Evolutionary conservation across 306 rosid genomes (phyloP).

Genomic region (Rosa multiflora): DNA sequence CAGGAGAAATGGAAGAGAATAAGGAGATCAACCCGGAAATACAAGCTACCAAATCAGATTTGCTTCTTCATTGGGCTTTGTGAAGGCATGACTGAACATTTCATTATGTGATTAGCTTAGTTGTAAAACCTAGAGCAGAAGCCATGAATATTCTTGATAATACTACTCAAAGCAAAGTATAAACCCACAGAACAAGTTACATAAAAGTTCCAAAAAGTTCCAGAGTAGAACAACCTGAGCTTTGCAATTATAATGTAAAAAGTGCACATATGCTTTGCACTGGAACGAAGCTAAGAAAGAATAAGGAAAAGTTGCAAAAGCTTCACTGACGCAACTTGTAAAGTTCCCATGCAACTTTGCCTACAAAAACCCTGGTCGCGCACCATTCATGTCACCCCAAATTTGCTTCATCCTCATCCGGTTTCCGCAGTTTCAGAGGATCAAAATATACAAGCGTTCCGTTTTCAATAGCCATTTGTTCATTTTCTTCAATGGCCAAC

Average conservation of each 20-base stretch:
- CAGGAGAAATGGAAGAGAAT: too few species aligned
- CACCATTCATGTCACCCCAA: constrained; percentile 36
- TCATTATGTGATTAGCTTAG: not conserved
- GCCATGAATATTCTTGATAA: constrained; percentile 63
- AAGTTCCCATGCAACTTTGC: constrained; percentile 44
- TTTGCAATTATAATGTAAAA: constrained; percentile 5
- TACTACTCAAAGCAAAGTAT: constrained; percentile 67
- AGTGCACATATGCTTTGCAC: constrained; percentile 74
- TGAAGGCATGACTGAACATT: not conserved
- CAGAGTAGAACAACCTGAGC: not conserved
- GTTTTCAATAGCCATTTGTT: not conserved
- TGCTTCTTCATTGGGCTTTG: not conserved
- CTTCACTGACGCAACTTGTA: constrained; percentile 57
- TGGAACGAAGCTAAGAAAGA: constrained; percentile 55
- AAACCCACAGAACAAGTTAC: constrained; percentile 42
- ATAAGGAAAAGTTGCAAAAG: constrained; percentile 57
- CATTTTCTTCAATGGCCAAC: constrained; percentile 46
- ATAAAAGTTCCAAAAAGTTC: constrained; percentile 31
- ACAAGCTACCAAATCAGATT: not conserved
- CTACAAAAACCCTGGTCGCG: constrained; percentile 59
- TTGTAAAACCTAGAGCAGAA: constrained; percentile 48
- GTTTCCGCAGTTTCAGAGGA: not conserved
- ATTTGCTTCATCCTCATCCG: not conserved
- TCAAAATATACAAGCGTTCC: constrained; percentile 1
- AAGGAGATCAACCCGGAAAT: too few species aligned